Base-by-base conservation (phyloP, 768 basidiomycete species). In the Suillus brevipes region DNA sequence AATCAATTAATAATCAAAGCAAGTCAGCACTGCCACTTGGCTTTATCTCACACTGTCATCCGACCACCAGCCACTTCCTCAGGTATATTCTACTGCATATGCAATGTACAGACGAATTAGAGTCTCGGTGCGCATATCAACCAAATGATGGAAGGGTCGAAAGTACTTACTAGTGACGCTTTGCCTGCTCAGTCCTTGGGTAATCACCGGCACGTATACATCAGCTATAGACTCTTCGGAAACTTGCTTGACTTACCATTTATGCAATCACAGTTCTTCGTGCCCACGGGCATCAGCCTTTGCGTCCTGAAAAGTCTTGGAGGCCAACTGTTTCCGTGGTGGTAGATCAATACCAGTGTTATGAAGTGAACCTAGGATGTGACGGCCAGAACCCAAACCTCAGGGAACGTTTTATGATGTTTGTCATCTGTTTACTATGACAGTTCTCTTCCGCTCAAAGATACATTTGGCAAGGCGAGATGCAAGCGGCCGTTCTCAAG, bases 361-460 rank as follows among this genome's bases (percentile, higher is more conserved):
- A 86, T 64, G 90, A 91, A 69, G 78, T 84, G 10, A 74, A 79
- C 25, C 83, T 92, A 3, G 90, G 90, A 0, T 78, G 78, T 23
- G 89, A 92, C 63, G 90, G 90, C 0, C 89, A 90, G 70, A 89
- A 87, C 64, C 83, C 88, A 1, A 91, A 91, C 69, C 75, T 86
- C 57, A 88, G 86, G 66, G 78, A 82, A 1, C 74, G 73, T 1
- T 83, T 87, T 64, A 68, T 72, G 34, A 78, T 90, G 90, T 90
- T 71, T 62, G 87, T 79, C 4, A 14, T 34, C 28, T 23, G 14
- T 38, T 31, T 36, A 18, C 16, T 13, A n/a, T 55, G 34, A 7
- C 13, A 18, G 4, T 40, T 13, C 18, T 20, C 23, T n/a, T 23
- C 8, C 14, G 28, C 68, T 25, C 43, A 10, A 23, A 55, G 6